phyloP scores from a whole-genome alignment of 2,329 filamentous ascomycete genomes.

The Penicillium olsonii region DNA sequence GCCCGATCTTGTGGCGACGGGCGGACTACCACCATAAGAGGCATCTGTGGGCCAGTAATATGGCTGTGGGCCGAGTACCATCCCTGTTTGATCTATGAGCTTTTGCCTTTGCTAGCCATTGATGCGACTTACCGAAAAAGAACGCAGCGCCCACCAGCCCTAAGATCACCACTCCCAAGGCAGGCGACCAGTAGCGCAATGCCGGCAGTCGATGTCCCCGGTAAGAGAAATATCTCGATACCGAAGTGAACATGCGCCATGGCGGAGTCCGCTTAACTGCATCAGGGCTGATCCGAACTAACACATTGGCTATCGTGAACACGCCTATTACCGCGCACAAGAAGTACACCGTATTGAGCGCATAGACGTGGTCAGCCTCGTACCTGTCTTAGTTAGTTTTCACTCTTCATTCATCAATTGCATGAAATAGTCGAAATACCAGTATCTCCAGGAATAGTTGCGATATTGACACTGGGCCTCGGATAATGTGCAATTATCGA shows the following conservation, averaged over 20 bases:
- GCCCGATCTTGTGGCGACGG: conserved; percentile 55
- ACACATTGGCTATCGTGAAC: conserved; percentile 47
- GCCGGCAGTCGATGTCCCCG: conserved; percentile 37
- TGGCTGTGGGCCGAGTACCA: conserved; percentile 53
- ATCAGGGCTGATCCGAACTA: conserved; percentile 33
- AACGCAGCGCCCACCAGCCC: conserved; percentile 45
- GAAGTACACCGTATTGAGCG: conserved; percentile 55
- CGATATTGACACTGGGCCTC: conserved; percentile 34
- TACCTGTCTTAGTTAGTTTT: conserved; percentile 44
- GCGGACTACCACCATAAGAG: conserved; percentile 54
- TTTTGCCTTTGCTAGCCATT: not conserved
- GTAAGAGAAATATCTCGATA: conserved; percentile 46
- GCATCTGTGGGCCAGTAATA: conserved; percentile 58
- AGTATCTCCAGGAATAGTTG: conserved; percentile 31
- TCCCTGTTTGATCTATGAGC: conserved; percentile 28
- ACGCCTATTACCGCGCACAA: conserved; percentile 53
- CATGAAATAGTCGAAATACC: too few species aligned
- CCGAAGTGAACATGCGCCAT: conserved; percentile 39
- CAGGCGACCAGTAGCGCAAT: conserved; percentile 47
- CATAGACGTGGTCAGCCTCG: conserved; percentile 56
- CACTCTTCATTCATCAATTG: too few species aligned
- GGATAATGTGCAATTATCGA: conserved; percentile 30
- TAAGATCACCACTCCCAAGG: conserved; percentile 48
- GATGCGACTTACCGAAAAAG: conserved; percentile 44
- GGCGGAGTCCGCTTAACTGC: conserved; percentile 23